Evolutionary conservation across 2,329 filamentous ascomycete species (phyloP).

Genomic region (Neofusicoccum umdonicola): DNA sequence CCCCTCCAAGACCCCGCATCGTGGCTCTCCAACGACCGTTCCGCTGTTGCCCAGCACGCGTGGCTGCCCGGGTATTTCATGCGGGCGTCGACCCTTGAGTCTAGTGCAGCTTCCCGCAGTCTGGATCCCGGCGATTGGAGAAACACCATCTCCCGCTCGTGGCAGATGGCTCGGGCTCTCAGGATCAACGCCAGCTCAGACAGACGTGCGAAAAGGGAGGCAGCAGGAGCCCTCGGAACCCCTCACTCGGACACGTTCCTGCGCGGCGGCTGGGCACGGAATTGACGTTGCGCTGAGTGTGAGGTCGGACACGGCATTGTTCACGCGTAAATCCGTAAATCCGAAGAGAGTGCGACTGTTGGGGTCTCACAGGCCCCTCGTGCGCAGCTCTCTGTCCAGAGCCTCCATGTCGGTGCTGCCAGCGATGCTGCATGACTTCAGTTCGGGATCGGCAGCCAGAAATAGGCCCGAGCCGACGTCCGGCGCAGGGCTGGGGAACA

Average conservation of each 20-base stretch:
- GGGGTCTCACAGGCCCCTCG: background rate
- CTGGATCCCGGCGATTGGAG: background rate
- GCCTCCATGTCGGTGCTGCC: slow-evolving; percentile 19
- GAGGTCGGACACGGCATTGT: background rate
- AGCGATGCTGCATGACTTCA: slow-evolving; percentile 12
- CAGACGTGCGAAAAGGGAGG: background rate
- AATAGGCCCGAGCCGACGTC: slow-evolving; percentile 6
- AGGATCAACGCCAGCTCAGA: background rate
- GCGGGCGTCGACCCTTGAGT: background rate
- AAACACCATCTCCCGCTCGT: background rate
- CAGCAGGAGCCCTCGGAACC: background rate
- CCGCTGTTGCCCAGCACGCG: background rate
- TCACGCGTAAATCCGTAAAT: slow-evolving; percentile 11
- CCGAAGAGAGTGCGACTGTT: background rate
- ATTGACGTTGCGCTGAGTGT: background rate
- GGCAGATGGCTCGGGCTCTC: background rate
- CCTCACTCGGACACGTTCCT: background rate
- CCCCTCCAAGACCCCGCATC: slow-evolving; percentile 13
- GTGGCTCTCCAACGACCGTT: background rate
- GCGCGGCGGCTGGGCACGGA: background rate
- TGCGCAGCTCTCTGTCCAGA: slow-evolving; percentile 17
- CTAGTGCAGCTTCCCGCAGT: background rate
- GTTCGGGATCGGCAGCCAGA: slow-evolving; percentile 1
- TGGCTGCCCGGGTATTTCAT: background rate
- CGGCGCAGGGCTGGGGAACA: background rate